Base-by-base conservation (phyloP, 352 stramenopile genomes). In the Pythium monospermum region DNA sequence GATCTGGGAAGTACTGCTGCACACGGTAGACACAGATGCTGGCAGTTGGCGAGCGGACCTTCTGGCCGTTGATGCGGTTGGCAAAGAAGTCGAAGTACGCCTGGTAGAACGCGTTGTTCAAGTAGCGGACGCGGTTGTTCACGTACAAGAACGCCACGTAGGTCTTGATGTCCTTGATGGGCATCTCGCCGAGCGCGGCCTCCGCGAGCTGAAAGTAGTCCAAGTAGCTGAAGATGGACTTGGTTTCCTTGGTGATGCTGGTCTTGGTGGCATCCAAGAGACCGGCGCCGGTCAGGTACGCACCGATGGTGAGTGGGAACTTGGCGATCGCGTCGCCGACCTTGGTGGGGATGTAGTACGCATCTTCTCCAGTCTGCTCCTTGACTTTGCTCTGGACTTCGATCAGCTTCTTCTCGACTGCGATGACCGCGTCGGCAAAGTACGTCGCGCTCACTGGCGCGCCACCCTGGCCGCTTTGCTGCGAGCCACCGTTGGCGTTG, bases 1-100 rank as follows among this genome's bases (percentile, higher is more conserved):
- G 54, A 16, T 74, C 57, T 1, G 80, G 80, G 30, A 91, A 85
- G 16, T 59, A 66, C 16, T 52, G 30, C 0, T 56, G 74, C 22
- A 85, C 73, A 6, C 64, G 65, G 12, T 55, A 62, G 49, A 98
- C 75, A 55, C 86, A 94, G 18, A 91, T 68, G 53, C 97, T 97
- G 83, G 89, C 95, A 8, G 90, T 75, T 28, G 81, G 84, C n/a
- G 91, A 80, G 38, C 87, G 87, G 44, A 83, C 68, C 45, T 91
- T 66, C 38, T 96, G 92, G 0, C 93, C 93, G 1, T 66, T 61
- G 1, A 98, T 55, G 2, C 60, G 83, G 16, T 66, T 56, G 6
- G 75, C 71, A 53, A 91, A 96, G 59, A 98, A 97, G 3, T 86
- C 73, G 57, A 98, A 98, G 28, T 77, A 66, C 8, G 78, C 83